Evolutionary conservation across 2,329 filamentous ascomycete genomes (phyloP), one percentile per base, ranked within the genome.

Genomic region (Pyrenochaeta sp.): DNA sequence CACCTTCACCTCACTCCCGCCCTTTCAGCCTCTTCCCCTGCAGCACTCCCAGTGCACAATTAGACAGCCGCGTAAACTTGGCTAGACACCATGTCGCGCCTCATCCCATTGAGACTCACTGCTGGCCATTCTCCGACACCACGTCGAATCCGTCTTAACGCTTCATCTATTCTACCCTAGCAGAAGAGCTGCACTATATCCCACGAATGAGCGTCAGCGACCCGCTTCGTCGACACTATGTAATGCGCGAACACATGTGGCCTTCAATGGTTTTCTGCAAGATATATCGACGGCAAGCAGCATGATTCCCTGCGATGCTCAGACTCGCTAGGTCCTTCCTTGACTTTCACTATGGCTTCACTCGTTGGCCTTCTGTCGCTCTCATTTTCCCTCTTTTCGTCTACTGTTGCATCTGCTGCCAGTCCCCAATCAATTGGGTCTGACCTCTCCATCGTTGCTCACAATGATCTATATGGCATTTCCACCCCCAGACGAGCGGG

Each of bases 391-490:
- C 44, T 49, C 37, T 27, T 56, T 47, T 48, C 53, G 49, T 46
- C 51, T 35, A 45, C 41, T 46, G 53, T 54, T 29, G 44, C 55
- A 31, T 54, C 56, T 17, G 45, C 55, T 31, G 54, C 66, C 20
- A 67, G 59, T 42, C 64, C 68, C 18, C 54, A 62, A 41, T 61
- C 64, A 21, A 50, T 68, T 48, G 63, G 61, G 21, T 70, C 66
- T 39, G 70, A 74, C 44, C 30, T 76, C 37, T 62, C 63, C 2
- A 65, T 71, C 23, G 48, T 69, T n/a, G 64, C 65, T 10, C 66
- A 72, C 41, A 68, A 69, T 49, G 63, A 72, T 44, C 52, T 70
- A 9, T 65, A 68, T 45, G 61, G 62, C 33, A 65, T 61, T 33
- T 42, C 50, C 41, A 71, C 63, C 32, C 46, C 48, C 23, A 61